Conservation (phyloP, 2,329 filamentous ascomycete genomes). For the Leptographium galeiforme region DNA sequence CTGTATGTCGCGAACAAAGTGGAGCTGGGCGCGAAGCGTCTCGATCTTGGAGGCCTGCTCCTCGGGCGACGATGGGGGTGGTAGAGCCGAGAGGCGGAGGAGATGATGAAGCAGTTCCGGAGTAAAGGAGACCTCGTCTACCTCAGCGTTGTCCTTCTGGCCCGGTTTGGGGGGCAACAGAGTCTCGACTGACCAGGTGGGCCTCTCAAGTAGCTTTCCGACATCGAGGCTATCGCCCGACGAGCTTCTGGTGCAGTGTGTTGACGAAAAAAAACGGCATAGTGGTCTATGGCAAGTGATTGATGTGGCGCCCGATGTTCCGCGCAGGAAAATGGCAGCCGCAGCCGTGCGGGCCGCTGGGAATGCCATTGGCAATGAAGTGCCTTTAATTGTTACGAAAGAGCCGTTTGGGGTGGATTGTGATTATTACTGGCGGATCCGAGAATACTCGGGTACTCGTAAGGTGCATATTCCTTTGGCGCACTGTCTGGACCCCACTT, state of each 20-base stretch:
- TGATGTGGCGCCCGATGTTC: too few species aligned
- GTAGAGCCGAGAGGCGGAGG: constrained; percentile 78
- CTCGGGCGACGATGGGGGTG: constrained; percentile 45
- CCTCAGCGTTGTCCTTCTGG: not conserved
- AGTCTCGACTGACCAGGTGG: constrained; percentile 72
- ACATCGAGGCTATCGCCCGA: not conserved
- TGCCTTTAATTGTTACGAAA: not conserved
- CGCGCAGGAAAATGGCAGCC: not conserved
- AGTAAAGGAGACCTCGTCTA: constrained; percentile 35
- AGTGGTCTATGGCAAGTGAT: not conserved
- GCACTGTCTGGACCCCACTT: too few species aligned
- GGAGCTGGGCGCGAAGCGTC: constrained; percentile 68
- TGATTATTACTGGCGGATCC: too few species aligned
- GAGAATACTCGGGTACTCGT: too few species aligned
- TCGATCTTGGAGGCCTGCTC: constrained; percentile 60
- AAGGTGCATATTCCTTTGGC: too few species aligned
- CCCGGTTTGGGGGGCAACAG: constrained; percentile 33
- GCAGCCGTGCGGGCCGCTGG: not conserved
- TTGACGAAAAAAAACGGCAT: constrained; percentile 33
- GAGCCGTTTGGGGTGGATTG: too few species aligned
- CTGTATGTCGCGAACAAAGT: constrained; percentile 82
- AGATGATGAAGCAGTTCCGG: constrained; percentile 65
- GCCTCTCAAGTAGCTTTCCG: constrained; percentile 24
- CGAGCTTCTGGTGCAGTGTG: not conserved
- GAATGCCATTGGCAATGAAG: not conserved